Base-by-base conservation (phyloP, 139 green algal species). In the Diplosphaera chodatii region DNA sequence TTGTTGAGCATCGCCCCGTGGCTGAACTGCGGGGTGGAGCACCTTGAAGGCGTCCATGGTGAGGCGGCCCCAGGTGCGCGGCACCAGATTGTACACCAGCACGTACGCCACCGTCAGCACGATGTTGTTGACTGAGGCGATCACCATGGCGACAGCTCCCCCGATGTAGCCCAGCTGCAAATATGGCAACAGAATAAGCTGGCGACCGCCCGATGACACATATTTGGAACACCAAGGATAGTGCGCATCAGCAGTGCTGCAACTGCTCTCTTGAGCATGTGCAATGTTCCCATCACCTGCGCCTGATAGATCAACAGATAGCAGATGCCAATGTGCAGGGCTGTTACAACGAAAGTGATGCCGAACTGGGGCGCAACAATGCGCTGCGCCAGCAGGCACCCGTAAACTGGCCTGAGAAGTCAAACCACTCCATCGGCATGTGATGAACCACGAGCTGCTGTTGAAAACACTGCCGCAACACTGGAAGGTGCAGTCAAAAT, bases 311-410 rank as follows among this genome's bases (percentile, higher is more conserved):
- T 74, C 34, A 82, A 40, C 21, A 77, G 27, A 31, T 73, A 79
- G 69, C 74, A 84, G 69, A 72, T 77, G n/a, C 30, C 69, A 15
- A 82, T n/a, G 70, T 87, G 82, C n/a, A 83, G 56, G 5, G 48
- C 71, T 30, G 81, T 59, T 3, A 84, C 72, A 2, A 76, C 0
- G n/a, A 77, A 29, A 4, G 72, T 73, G 21, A 80, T 74, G n/a
- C 34, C 63, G 77, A 82, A 81, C 69, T 87, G 82, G 16, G 82
- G 82, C 69, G 27, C 4, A 1, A 72, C 79, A 31, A 87, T 85
- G 48, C 77, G 77, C 72, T 85, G 82, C 0, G 79, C 79, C 1
- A 85, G 73, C 37, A 87, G 70, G n/a, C 81, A 75, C 27, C 79
- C 67, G 72, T 85, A 85, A 4, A 87, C 59, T 1, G 82, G 82